Conservation (phyloP, 805 yeast species). For the Candida silvicultrix region DNA sequence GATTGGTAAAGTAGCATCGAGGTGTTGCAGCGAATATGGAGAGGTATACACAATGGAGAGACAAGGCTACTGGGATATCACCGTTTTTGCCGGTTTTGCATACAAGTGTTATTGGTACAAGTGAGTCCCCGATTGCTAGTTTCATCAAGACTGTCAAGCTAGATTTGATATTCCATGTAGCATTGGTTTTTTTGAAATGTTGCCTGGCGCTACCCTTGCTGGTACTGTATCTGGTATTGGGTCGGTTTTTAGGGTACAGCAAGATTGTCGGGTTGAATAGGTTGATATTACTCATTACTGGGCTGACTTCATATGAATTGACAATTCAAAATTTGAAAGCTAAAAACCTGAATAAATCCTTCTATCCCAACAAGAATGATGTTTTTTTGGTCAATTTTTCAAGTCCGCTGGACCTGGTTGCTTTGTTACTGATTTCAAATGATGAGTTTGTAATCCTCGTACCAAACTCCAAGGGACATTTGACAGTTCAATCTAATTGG, state of each 20-base stretch:
- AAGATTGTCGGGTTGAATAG: background rate
- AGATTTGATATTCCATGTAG: conserved; percentile 10
- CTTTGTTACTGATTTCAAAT: conserved; percentile 25
- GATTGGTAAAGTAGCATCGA: no score
- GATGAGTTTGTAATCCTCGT: conserved; percentile 25
- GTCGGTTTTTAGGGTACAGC: background rate
- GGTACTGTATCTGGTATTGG: conserved; percentile 16
- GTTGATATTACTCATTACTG: conserved; percentile 13
- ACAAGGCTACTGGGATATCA: conserved; percentile 88
- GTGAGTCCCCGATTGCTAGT: conserved; percentile 2
- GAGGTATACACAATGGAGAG: conserved; percentile 79
- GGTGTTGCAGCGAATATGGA: conserved; percentile 45
- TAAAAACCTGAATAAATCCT: conserved; percentile 7
- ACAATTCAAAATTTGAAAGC: conserved; percentile 17
- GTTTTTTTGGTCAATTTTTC: conserved; percentile 42
- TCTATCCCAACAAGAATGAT: conserved; percentile 32
- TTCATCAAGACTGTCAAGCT: conserved; percentile 3
- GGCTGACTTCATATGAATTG: conserved; percentile 11
- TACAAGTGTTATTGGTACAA: conserved; percentile 14
- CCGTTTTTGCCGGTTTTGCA: conserved; percentile 66
- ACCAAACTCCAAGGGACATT: conserved; percentile 27
- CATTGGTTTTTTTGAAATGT: conserved; percentile 17
- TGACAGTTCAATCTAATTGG: conserved; percentile 24
- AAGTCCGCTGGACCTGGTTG: conserved; percentile 39
- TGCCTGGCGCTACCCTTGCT: conserved; percentile 18